These are phyloP conservation scores for Taphrina wiesneri DNA, from an alignment of 1,139 yeast genomes.

Conservation along the genomic window DNA sequence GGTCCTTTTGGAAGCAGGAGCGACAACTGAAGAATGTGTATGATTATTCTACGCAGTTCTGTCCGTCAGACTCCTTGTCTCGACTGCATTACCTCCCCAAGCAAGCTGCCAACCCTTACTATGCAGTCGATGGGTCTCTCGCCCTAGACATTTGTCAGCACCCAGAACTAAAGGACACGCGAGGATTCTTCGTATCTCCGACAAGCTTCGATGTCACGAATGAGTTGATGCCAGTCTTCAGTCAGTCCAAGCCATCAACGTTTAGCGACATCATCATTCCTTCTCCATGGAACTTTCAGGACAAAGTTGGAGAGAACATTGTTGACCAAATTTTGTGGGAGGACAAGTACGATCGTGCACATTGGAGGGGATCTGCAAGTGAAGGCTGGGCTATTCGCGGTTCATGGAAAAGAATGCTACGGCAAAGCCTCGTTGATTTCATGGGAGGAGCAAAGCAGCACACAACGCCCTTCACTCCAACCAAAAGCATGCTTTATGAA, in stretches of 20 bases:
- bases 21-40: not conserved
- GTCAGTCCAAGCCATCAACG: conserved; percentile 39
- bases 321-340: not conserved
- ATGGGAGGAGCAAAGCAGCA: not conserved
- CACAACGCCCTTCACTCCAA: not conserved
- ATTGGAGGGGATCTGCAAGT: conserved; percentile 9
- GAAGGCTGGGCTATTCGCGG: conserved; percentile 7
- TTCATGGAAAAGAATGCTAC: conserved; percentile 3
- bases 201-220: conserved; percentile 35
- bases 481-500: not conserved
- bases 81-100: conserved; percentile 35
- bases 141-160: conserved; percentile 38
- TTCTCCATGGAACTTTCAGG: conserved; percentile 34
- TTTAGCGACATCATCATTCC: conserved; percentile 40
- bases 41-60: not conserved
- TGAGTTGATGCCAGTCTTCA: conserved; percentile 39
- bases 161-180: conserved; percentile 36
- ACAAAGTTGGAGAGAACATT: conserved; percentile 3
- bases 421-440: conserved; percentile 3
- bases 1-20: not conserved
- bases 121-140: not conserved
- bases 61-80: not conserved
- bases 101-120: conserved; percentile 33
- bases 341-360: not conserved
- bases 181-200: conserved; percentile 39